Conservation (phyloP, 2,329 filamentous ascomycete species). For the Fusarium sp. region DNA sequence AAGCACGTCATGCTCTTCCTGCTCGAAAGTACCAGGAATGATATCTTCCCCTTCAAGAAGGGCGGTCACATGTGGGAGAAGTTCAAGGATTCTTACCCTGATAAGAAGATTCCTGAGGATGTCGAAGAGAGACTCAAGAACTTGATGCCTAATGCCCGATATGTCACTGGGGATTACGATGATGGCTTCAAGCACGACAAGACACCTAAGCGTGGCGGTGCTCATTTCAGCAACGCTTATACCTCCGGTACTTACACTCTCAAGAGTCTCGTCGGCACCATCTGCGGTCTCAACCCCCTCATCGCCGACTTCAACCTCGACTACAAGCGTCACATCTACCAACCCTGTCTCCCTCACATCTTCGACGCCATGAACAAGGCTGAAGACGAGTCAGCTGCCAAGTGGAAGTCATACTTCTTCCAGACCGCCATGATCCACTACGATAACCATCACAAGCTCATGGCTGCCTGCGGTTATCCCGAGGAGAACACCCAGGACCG, state of each 20-base stretch:
- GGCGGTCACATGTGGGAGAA: conserved; percentile 50
- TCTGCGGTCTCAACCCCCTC: conserved; percentile 54
- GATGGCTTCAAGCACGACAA: conserved; percentile 46
- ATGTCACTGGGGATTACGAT: conserved; percentile 49
- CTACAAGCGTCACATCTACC: conserved; percentile 53
- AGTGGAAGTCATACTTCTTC: conserved; percentile 48
- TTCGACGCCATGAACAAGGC: conserved; percentile 48
- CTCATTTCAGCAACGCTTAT: conserved; percentile 53
- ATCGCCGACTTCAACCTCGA: conserved; percentile 56
- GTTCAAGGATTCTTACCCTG: conserved; percentile 44
- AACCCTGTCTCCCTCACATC: conserved; percentile 55
- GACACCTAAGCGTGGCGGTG: conserved; percentile 48
- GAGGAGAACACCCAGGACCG: conserved; percentile 40
- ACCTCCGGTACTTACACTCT: conserved; percentile 56
- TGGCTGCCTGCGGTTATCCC: conserved; percentile 45
- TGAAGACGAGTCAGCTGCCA: conserved; percentile 13
- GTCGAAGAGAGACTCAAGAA: conserved; percentile 41
- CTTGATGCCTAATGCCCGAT: conserved; percentile 47
- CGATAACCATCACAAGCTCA: conserved; percentile 49
- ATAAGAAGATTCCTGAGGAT: conserved; percentile 46
- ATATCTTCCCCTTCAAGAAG: conserved; percentile 57
- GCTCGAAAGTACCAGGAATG: conserved; percentile 56
- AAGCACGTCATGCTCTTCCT: conserved; percentile 55
- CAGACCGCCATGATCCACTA: conserved; percentile 48
- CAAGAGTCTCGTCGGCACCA: conserved; percentile 54